A percentile compares a stretch with the other conserved stretches of the same genome.
phyloP scores from a whole-genome alignment of 2,329 filamentous ascomycete genomes.

The Botrytis pseudocinerea region DNA sequence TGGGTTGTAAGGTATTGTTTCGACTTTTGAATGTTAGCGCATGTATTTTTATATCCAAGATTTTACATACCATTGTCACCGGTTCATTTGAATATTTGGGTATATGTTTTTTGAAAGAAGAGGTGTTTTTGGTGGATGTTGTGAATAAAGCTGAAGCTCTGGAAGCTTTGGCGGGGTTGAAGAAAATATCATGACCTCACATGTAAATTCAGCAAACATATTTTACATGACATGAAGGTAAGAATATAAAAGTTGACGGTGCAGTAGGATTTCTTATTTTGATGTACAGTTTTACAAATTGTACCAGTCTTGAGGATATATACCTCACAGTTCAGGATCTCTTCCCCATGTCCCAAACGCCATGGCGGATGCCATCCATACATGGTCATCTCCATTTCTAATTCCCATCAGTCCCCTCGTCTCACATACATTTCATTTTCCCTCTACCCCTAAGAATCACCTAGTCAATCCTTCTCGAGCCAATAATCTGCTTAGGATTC shows the following conservation, averaged over 20 bases:
- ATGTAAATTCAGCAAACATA: neutral
- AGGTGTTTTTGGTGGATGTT: constrained; percentile 10
- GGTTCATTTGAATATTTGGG: constrained; percentile 26
- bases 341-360: constrained; percentile 31
- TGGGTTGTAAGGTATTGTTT: constrained; percentile 97
- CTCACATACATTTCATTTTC: neutral
- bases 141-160: constrained; percentile 13
- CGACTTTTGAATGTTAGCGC: constrained; percentile 60
- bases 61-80: constrained; percentile 38
- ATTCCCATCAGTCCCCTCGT: neutral
- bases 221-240: neutral
- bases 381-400: constrained; percentile 22
- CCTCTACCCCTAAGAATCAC: neutral
- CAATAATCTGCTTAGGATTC: constrained; percentile 13
- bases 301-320: constrained; percentile 15
- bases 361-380: constrained; percentile 29
- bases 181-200: constrained; percentile 21
- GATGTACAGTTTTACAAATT: constrained; percentile 25
- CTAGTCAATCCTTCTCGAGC: constrained; percentile 2
- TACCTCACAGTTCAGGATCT: constrained; percentile 17
- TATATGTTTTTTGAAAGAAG: constrained; percentile 11
- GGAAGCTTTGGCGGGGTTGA: constrained; percentile 23
- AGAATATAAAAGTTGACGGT: neutral
- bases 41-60: constrained; percentile 16
- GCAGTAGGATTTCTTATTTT: constrained; percentile 22